Evolutionary conservation across 192 early-diverging fungal genomes (phyloP).

Genomic region (Podila clonocystis): DNA sequence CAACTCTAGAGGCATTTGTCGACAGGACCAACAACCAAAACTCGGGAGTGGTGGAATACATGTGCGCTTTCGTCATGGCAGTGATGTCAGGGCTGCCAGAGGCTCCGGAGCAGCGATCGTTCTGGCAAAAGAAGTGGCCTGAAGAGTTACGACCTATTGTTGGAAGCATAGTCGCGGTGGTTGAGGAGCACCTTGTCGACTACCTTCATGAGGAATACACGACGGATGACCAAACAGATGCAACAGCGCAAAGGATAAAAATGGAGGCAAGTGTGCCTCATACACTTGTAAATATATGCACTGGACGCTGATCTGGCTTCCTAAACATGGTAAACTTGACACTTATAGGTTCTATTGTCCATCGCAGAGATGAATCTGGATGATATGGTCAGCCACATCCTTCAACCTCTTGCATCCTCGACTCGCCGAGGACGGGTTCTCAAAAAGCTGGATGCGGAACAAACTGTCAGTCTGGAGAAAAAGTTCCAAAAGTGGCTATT

Average conservation of each 20-base stretch:
- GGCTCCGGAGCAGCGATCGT: not conserved
- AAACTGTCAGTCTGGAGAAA: conserved; percentile 15
- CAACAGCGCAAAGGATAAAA: not conserved
- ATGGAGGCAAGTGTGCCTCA: conserved; percentile 16
- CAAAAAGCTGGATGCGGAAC: conserved; percentile 32
- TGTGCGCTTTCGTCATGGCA: conserved; percentile 22
- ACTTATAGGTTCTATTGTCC: conserved; percentile 15
- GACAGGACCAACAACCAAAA: conserved; percentile 23
- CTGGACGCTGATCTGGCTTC: not conserved
- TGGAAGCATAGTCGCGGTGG: not conserved
- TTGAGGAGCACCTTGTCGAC: conserved; percentile 33
- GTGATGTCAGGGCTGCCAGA: conserved; percentile 9
- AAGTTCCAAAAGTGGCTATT: conserved; percentile 36
- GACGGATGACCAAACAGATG: not conserved
- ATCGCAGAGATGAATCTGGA: conserved; percentile 41
- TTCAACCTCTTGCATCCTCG: conserved; percentile 11
- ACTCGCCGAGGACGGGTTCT: conserved; percentile 18
- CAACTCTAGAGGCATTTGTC: conserved; percentile 16
- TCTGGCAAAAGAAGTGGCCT: conserved; percentile 43
- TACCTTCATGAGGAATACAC: conserved; percentile 19
- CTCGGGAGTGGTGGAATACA: conserved; percentile 36
- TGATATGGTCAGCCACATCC: conserved; percentile 28
- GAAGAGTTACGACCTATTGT: conserved; percentile 4
- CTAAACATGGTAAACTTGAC: too few relatives aligned
- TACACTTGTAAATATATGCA: not conserved